Conservation (phyloP, 108 stramenopile species). For the Conticribra guillardii region DNA sequence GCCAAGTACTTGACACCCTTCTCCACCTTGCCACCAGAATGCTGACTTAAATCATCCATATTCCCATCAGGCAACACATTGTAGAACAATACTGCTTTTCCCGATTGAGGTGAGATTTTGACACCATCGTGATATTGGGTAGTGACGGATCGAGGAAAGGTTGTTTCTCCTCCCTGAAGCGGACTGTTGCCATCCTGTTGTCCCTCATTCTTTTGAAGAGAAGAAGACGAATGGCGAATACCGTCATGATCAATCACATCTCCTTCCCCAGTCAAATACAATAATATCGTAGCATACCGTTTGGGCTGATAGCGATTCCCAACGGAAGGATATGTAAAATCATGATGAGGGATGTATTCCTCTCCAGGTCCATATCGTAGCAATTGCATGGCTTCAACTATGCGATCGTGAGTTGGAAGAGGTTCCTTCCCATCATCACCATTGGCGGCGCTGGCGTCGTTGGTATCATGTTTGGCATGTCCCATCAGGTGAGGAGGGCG, state of each 20-base stretch:
- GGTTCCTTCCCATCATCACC: constrained; percentile 31
- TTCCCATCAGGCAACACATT: constrained; percentile 92
- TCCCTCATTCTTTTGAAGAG: background rate
- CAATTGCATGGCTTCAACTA: constrained; percentile 89
- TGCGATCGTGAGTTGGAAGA: constrained; percentile 68
- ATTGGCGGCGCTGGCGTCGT: constrained; percentile 14
- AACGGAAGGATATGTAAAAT: constrained; percentile 81
- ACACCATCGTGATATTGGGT: constrained; percentile 75
- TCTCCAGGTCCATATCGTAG: constrained; percentile 78
- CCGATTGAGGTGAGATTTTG: constrained; percentile 70
- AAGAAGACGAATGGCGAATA: constrained; percentile 14
- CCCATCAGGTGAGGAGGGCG: background rate
- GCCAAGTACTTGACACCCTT: constrained; percentile 82
- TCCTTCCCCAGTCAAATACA: constrained; percentile 72
- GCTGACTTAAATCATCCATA: constrained; percentile 89
- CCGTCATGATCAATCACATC: constrained; percentile 40
- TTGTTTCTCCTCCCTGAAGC: constrained; percentile 77
- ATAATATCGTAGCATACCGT: constrained; percentile 82
- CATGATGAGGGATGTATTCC: constrained; percentile 89
- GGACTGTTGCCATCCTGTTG: constrained; percentile 42
- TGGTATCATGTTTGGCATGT: background rate
- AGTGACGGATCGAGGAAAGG: constrained; percentile 85
- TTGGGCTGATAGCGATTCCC: constrained; percentile 80
- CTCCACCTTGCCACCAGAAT: constrained; percentile 72
- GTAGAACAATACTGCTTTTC: constrained; percentile 89